A percentile compares a stretch with the other conserved stretches of the same genome.
Conservation (phyloP, 2,329 filamentous ascomycete genomes). For the Sclerotinia sclerotiorum region DNA sequence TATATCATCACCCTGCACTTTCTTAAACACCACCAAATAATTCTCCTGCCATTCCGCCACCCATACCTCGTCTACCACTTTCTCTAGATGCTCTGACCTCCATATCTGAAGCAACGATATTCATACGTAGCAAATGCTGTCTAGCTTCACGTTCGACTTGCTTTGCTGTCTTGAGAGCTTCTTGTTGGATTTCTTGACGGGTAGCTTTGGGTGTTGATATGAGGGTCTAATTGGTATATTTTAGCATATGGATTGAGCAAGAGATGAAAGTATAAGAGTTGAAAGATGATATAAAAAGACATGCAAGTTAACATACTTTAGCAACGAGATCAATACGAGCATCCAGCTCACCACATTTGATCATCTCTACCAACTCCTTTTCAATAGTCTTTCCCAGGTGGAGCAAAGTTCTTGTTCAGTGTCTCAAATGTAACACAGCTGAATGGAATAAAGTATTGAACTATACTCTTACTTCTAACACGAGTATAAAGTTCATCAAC, state of each 20-base stretch:
- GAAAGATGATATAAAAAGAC: neutral
- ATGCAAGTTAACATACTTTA: slow-evolving; percentile 49
- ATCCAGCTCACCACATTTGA: slow-evolving; percentile 67
- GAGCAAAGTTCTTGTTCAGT: slow-evolving; percentile 74
- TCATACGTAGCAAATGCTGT: slow-evolving; percentile 75
- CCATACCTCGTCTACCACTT: neutral
- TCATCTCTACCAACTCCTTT: slow-evolving; percentile 75
- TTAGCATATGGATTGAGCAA: slow-evolving; percentile 26
- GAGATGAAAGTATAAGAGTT: neutral
- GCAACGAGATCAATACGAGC: slow-evolving; percentile 85
- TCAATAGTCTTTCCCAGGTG: slow-evolving; percentile 63
- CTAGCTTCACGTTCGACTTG: slow-evolving; percentile 74
- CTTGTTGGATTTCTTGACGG: slow-evolving; percentile 67
- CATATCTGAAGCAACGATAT: slow-evolving; percentile 71
- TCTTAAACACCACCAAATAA: slow-evolving; percentile 9
- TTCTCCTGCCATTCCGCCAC: neutral
- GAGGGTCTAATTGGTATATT: slow-evolving; percentile 55
- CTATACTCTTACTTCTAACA: slow-evolving; percentile 88
- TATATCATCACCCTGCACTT: neutral
- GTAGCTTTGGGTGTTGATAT: slow-evolving; percentile 67
- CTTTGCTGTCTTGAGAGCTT: slow-evolving; percentile 65
- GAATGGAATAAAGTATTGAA: slow-evolving; percentile 90
- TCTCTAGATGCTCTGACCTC: slow-evolving; percentile 52
- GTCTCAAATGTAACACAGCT: slow-evolving; percentile 79
- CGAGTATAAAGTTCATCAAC: slow-evolving; percentile 66